Base-by-base conservation (phyloP, 768 basidiomycete genomes). In the Podaxis sp. region DNA sequence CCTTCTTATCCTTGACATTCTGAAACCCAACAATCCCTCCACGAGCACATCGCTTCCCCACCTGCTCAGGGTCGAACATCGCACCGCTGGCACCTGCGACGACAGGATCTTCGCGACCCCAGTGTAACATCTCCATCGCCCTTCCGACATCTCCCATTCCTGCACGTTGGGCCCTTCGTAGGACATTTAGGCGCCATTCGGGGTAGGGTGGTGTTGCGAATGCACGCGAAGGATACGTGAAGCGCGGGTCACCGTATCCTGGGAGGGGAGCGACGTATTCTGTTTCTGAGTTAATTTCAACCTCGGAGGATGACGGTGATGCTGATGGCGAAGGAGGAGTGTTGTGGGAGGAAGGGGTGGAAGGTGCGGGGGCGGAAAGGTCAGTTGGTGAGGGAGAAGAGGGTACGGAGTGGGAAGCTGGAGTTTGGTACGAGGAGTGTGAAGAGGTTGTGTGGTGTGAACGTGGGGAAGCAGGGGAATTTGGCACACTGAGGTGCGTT, bases 171-270 rank as follows among this genome's bases (percentile, higher is more conserved):
- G 88, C 88, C 46, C 80, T 77, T 44, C 78, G 74, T 1, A 84
- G 77, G 0, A 86, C 68, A 2, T 78, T 77, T 0, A 76, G 67
- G 0, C 88, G 82, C 89, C 89, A 91, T 66, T 89, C 88, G 0
- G 89, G 89, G 70, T 87, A 90, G 0, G 82, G 83, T 1, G 87
- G 70, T 0, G 82, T 77, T 3, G 77, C 75, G 17, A 78, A 74
- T 13, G 69, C 67, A 33, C 67, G 33, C 11, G 57, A 65, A 2
- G 58, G 63, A n/a, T 57, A 58, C 53, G 58, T 64, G 26, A 59
- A 60, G 5, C 58, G 57, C 15, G 59, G 51, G 41, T 56, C 63
- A 24, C 33, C 56, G 17, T 66, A 58, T 1, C 49, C 49, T 33
- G 54, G 64, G n/a, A 60, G 60, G 57, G 40, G 66, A 5, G 62